These are phyloP conservation scores for Aurifilum marmelostoma DNA, from an alignment of 2,329 filamentous ascomycete species.

Conservation along the genomic window DNA sequence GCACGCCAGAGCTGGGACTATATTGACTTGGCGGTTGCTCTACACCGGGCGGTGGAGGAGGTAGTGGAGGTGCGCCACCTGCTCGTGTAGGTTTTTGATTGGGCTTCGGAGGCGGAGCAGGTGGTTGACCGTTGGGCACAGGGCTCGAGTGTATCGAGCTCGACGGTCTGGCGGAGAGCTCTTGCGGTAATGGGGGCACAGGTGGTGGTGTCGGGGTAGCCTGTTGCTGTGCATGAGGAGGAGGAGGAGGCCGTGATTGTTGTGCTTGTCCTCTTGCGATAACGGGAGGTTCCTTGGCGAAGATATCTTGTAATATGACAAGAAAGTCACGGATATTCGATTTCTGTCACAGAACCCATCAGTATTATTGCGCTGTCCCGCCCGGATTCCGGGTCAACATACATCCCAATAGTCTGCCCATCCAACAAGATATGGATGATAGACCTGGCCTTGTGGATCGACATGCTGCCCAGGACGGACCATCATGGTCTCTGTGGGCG, in stretches of 20 bases:
- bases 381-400: constrained; percentile 43
- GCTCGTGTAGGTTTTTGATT: constrained; percentile 41
- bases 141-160: constrained; percentile 41
- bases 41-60: constrained; percentile 41
- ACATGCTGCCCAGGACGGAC: constrained; percentile 94
- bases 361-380: constrained; percentile 30
- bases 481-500: constrained; percentile 83
- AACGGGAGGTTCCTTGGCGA: constrained; percentile 92
- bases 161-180: constrained; percentile 53
- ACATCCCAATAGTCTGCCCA: constrained; percentile 93
- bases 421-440: constrained; percentile 91
- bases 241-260: constrained; percentile 43
- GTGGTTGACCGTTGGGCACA: constrained; percentile 43
- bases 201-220: constrained; percentile 58
- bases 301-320: constrained; percentile 80
- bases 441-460: constrained; percentile 87
- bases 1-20: constrained; percentile 19
- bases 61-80: constrained; percentile 35
- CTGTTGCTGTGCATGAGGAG: constrained; percentile 40
- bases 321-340: constrained; percentile 84
- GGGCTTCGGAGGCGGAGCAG: constrained; percentile 60
- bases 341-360: constrained; percentile 58
- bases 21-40: constrained; percentile 33
- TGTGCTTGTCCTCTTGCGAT: constrained; percentile 68
- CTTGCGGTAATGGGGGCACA: constrained; percentile 72